Evolutionary conservation across 441 rosid genomes (phyloP), one percentile per base, ranked within the genome.

Genomic region (Cnidoscolus chayamansa): DNA sequence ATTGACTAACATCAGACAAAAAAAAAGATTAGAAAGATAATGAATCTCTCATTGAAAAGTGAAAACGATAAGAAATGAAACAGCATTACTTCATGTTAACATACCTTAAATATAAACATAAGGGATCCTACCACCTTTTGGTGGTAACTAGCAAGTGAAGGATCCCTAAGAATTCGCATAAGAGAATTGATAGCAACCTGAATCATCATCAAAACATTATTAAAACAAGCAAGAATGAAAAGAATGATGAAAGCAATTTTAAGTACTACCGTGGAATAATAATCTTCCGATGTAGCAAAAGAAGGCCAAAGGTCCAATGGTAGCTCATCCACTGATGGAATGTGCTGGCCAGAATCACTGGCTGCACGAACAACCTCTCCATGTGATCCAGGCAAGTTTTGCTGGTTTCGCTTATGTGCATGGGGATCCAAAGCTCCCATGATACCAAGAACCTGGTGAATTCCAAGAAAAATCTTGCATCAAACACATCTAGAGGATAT

Each of bases 351-450:
- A 68, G 98, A 87, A 83, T 96, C 98, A 81, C 92, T 90, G 74
- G 96, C 89, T 65, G 95, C 89, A 71, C 90, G 96, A 43, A 86
- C 77, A 81, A 89, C 94, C 81, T 96, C 99, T 62, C 98, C 98
- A 78, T 94, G 96, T 50, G 93, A 83, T 65, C 96, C 97, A 71
- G 92, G 86, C 75, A 87, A 71, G 63, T 80, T 84, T 76, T 84
- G 96, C 74, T 96, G 99, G 85, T 94, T 96, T 77, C 89, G 84
- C 83, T 96, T 96, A 80, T 94, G 96, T 20, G 78, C 87, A 86
- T 92, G 98, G 58, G 99, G 99, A 88, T 96, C 98, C 81, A 96
- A 80, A 80, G 99, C 99, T 74, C 98, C 99, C 94, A 96, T 92
- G 73, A 96, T 96, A 72, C 99, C 99, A 72, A 96, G 97, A 66